A percentile compares a stretch with the other conserved stretches of the same genome.
These are phyloP conservation scores for Mortierella polycephala DNA, from an alignment of 371 early-diverging fungal species.

Conservation along the genomic window DNA sequence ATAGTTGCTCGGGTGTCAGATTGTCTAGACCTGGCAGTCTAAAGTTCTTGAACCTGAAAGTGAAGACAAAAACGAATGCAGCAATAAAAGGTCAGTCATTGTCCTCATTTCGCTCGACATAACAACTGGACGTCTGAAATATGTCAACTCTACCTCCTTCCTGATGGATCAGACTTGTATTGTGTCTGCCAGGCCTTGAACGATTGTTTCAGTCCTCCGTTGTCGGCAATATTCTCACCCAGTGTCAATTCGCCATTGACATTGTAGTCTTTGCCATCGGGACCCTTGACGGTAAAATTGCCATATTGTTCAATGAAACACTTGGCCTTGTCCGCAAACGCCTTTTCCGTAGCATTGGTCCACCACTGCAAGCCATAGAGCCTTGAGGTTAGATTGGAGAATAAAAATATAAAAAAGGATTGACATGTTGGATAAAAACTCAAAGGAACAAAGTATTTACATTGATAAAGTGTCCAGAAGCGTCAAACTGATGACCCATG, in stretches of 20 bases:
- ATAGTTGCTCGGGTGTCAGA: constrained; percentile 60
- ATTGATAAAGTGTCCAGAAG: background rate
- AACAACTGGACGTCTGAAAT: background rate
- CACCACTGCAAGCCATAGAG: background rate
- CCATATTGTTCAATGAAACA: constrained; percentile 75
- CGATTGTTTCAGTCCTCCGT: constrained; percentile 62
- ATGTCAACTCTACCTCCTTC: background rate
- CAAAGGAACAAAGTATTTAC: background rate
- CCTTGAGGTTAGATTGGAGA: too few species aligned
- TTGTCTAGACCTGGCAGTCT: constrained; percentile 18
- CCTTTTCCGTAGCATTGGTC: constrained; percentile 49
- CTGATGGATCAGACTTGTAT: background rate
- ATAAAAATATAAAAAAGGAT: too few species aligned
- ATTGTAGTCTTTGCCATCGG: constrained; percentile 52
- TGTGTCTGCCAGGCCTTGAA: constrained; percentile 58
- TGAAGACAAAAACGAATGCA: background rate
- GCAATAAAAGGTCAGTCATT: too few species aligned
- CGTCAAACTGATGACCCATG: background rate
- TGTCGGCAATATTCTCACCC: constrained; percentile 77
- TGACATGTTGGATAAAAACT: too few species aligned
- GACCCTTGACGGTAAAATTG: constrained; percentile 57
- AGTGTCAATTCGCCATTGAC: constrained; percentile 70
- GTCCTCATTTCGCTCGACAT: background rate
- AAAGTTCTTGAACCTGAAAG: constrained; percentile 7
- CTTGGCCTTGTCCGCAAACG: constrained; percentile 61